phyloP scores from a whole-genome alignment of 805 yeast species.

The Pichia kluyveri region DNA sequence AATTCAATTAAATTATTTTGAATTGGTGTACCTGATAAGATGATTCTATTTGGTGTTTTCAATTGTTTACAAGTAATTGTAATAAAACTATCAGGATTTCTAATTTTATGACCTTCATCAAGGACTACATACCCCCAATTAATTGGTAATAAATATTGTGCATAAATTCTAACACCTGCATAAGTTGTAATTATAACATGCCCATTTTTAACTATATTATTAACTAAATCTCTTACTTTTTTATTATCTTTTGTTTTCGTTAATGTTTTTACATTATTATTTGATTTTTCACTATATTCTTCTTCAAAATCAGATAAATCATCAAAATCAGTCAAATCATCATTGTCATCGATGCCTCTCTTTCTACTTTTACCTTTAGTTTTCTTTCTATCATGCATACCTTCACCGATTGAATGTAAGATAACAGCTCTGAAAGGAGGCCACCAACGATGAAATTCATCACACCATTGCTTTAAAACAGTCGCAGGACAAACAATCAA shows the following conservation, averaged over 20 bases:
- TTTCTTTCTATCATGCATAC: constrained; percentile 35
- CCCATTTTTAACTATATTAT: constrained; percentile 34
- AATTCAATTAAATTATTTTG: constrained; percentile 87
- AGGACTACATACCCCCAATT: constrained; percentile 86
- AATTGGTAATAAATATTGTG: constrained; percentile 56
- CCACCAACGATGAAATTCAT: constrained; percentile 97
- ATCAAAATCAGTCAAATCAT: constrained; percentile 25
- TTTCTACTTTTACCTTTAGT: constrained; percentile 11
- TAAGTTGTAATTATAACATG: constrained; percentile 88
- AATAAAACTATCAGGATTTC: constrained; percentile 88
- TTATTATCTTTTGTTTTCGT: constrained; percentile 22
- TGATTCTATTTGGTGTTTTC: constrained; percentile 76
- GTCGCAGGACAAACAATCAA: constrained; percentile 94
- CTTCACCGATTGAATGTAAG: constrained; percentile 86
- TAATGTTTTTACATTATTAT: constrained; percentile 18
- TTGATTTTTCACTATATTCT: constrained; percentile 37
- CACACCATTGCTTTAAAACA: constrained; percentile 94
- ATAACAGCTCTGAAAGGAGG: constrained; percentile 84
- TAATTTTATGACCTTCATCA: constrained; percentile 95
- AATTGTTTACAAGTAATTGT: constrained; percentile 79
- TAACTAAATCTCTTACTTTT: constrained; percentile 10
- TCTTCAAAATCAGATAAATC: constrained; percentile 41
- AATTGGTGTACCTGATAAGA: constrained; percentile 92
- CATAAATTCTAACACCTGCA: constrained; percentile 38
- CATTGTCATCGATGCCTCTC: constrained; percentile 19